Evolutionary conservation across 768 basidiomycete species (phyloP).

Genomic region (Mycena belliarum): DNA sequence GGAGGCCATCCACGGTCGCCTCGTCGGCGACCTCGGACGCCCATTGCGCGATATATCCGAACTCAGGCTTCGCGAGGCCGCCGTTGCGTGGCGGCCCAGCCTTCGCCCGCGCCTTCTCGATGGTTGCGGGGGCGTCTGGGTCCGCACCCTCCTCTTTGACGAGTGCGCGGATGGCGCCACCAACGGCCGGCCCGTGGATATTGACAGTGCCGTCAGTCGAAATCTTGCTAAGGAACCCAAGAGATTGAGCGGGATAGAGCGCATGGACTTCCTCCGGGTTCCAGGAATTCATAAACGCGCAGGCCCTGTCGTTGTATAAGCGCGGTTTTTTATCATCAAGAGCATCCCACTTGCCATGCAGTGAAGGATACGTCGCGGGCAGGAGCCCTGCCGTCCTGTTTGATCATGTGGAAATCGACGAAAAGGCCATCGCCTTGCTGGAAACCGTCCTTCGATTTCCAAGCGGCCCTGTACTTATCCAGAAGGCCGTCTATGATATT

Average conservation of each 20-base stretch:
- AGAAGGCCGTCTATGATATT: constrained; percentile 7
- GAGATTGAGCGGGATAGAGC: constrained; percentile 6
- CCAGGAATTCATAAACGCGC: constrained; percentile 17
- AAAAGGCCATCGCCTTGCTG: constrained; percentile 13
- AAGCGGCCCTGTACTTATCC: constrained; percentile 12
- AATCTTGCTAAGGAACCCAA: constrained; percentile 6
- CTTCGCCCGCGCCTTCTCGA: constrained; percentile 9
- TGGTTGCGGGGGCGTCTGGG: neutral
- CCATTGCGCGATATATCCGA: constrained; percentile 15
- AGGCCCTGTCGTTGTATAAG: neutral
- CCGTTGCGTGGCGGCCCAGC: neutral
- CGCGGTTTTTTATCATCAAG: neutral
- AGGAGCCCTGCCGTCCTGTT: neutral
- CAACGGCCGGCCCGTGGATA: constrained; percentile 4
- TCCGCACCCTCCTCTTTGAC: constrained; percentile 7
- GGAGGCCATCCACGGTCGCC: constrained; percentile 4
- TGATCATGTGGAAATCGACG: neutral
- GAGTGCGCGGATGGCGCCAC: constrained; percentile 1
- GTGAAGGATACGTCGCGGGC: constrained; percentile 2
- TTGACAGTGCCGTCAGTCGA: constrained; percentile 8
- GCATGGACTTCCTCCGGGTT: constrained; percentile 14
- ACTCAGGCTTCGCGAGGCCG: neutral
- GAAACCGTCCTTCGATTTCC: constrained; percentile 8
- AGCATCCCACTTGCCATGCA: constrained; percentile 2
- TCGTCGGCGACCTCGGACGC: constrained; percentile 10